phyloP scores from a whole-genome alignment of 2,329 filamentous ascomycete species.

The Tolypocladium tropicale region DNA sequence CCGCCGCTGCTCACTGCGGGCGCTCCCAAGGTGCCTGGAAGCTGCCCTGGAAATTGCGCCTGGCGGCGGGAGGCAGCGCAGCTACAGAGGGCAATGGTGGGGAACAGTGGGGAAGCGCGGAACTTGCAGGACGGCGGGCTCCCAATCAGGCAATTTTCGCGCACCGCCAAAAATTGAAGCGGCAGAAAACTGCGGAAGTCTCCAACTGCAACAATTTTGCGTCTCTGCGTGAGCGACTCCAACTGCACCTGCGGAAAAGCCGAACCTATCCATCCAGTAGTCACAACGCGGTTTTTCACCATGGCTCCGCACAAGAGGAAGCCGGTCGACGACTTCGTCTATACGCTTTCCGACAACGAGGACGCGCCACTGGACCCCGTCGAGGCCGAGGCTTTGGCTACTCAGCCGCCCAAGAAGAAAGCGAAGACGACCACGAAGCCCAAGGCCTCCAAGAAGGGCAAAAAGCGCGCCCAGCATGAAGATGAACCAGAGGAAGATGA shows the following conservation, averaged over 20 bases:
- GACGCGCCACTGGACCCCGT: slow-evolving; percentile 36
- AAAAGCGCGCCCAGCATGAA: slow-evolving; percentile 32
- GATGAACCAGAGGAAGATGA: slow-evolving; percentile 33
- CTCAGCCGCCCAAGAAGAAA: slow-evolving; percentile 47
- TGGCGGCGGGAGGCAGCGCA: neutral
- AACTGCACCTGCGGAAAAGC: neutral
- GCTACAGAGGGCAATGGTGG: neutral
- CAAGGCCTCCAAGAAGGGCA: slow-evolving; percentile 33
- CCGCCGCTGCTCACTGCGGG: neutral
- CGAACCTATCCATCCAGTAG: neutral
- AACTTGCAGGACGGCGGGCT: neutral
- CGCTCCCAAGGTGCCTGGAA: neutral
- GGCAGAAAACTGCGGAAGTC: slow-evolving; percentile 11
- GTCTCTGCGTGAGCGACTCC: neutral
- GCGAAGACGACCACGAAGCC: slow-evolving; percentile 28
- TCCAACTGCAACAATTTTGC: slow-evolving; percentile 4
- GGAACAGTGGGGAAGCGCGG: neutral
- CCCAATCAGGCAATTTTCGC: neutral
- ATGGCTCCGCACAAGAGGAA: slow-evolving; percentile 44
- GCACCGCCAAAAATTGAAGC: slow-evolving; percentile 14
- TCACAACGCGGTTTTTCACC: slow-evolving; percentile 5
- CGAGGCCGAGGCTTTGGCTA: slow-evolving; percentile 38
- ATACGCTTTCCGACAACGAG: slow-evolving; percentile 50
- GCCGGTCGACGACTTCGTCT: slow-evolving; percentile 46
- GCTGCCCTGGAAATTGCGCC: neutral